Evolutionary conservation across 176 grass and related monocot species (phyloP), one percentile per base, ranked within the genome.

Genomic region (Miscanthus lutarioriparius): DNA sequence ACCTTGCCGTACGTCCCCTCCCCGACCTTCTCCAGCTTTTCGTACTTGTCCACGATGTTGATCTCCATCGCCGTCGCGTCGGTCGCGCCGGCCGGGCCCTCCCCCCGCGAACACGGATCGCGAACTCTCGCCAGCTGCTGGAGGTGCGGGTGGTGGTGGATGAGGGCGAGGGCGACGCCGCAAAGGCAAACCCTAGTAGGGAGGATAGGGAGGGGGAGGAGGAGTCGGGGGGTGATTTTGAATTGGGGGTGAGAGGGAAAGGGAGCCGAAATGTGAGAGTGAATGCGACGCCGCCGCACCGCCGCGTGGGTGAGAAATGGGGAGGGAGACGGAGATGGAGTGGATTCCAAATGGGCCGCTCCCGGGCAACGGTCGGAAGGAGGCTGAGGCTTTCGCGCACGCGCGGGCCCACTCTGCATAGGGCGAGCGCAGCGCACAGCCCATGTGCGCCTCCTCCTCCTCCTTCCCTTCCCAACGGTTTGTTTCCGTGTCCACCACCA

Each of bases 1-100:
- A 94, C 79, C 65, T 81, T 81, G 1, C 79, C 79, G 79, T 99
- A 90, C 0, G 79, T 81, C 4, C 79, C 79, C n/a, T 81, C 88
- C 8, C 88, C 88, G 1, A 99, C 93, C 88, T 99, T 99, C 90
- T 94, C 93, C 71, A 94, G 86, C 93, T 99, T 99, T 86, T 99
- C 96, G 89, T 99, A 99, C 90, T 94, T 96, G 61, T 96, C 96
- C 91, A 94, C 91, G 64, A 76, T 23, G 73, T 56, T 76, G 28
- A n/a, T 69, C 44, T 81, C 79, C 79, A 70, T 81, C 22, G 48
- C 48, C 48, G 48, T 35, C 33, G 33, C 4, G 3, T 0, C 33
- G 33, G 33, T 3, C 33, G 3, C 28, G 28, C 28, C 28, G 28
- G 28, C 28, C 28, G 28, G 28, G 28, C 28, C 28, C 28, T 2